phyloP scores from a whole-genome alignment of 441 rosid genomes.

The Brassica hybrid region DNA sequence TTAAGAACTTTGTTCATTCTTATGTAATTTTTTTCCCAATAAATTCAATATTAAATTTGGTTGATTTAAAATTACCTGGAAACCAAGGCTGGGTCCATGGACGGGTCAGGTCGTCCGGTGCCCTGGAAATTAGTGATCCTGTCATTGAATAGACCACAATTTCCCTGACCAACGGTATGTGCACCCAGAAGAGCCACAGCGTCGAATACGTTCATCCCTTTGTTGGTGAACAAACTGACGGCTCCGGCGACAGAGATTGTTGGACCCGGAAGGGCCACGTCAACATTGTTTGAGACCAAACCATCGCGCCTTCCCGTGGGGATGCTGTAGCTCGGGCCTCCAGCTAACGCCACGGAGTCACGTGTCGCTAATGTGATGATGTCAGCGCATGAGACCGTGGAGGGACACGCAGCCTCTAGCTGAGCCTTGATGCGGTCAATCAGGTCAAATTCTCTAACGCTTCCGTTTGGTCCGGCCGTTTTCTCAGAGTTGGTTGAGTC shows the following conservation, averaged over 20 bases:
- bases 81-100: slow-evolving; percentile 57
- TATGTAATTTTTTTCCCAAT: background rate
- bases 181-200: slow-evolving; percentile 75
- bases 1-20: background rate
- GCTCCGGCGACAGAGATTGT: slow-evolving; percentile 49
- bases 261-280: no score
- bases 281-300: no score
- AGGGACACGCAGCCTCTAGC: slow-evolving; percentile 61
- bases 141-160: slow-evolving; percentile 62
- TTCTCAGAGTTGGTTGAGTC: slow-evolving; percentile 63
- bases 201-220: slow-evolving; percentile 52
- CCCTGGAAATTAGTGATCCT: slow-evolving; percentile 55
- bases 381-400: slow-evolving; percentile 72
- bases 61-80: slow-evolving; percentile 23
- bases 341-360: no score
- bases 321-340: no score
- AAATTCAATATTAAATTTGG: background rate
- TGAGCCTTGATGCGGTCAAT: slow-evolving; percentile 60
- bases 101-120: slow-evolving; percentile 50
- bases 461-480: no score
- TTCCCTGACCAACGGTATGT: slow-evolving; percentile 67
- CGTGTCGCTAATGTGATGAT: slow-evolving; percentile 66
- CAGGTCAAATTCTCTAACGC: slow-evolving; percentile 62
- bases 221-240: slow-evolving; percentile 42
- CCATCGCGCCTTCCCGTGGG: no score